Evolutionary conservation across 345 rosid genomes (phyloP), one percentile per base, ranked within the genome.

Genomic region (Rhodamnia rubescens): DNA sequence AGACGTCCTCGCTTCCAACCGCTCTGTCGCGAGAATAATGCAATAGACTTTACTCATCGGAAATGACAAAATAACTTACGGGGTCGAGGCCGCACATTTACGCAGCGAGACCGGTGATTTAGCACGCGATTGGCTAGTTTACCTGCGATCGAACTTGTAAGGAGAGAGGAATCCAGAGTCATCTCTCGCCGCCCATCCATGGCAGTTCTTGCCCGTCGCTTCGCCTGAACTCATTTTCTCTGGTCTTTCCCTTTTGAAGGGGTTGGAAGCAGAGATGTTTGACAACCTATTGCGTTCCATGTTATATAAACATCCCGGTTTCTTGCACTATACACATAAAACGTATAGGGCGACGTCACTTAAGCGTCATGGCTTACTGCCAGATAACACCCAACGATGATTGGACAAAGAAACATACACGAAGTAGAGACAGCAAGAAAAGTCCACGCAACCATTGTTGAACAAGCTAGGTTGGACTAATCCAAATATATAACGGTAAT

Each of bases 101-200:
- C 0, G 21, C 7, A 0, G 8, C 4, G 0, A 36, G 47, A 69
- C 20, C 0, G 47, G 13, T 5, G 13, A 36, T 44, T 32, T 21
- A 32, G 40, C 7, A 4, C 26, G 26, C 0, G 78, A 69, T 69
- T 36, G 78, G 78, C 78, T 32, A 69, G 78, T 36, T 69, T 40
- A 57, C 84, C 74, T 55, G 18, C 84, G 59, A 40, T 22, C 0
- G 0, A 83, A 83, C 74, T 83, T 51, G 0, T 55, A 56, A 20
- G 85, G 85, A 24, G 85, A 83, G 85, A 83, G 61, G 47, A 18
- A 53, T 32, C 85, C 74, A 1, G 84, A 53, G 11, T 83, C 69
- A 22, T 53, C 85, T 56, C 74, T 83, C 1, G 85, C 85, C 2
- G 85, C 85, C 85, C 85, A 83, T 83, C 85, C 74, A 11, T 44